Conservation (phyloP, 2,329 filamentous ascomycete genomes). For the Grosmannia huntii region DNA sequence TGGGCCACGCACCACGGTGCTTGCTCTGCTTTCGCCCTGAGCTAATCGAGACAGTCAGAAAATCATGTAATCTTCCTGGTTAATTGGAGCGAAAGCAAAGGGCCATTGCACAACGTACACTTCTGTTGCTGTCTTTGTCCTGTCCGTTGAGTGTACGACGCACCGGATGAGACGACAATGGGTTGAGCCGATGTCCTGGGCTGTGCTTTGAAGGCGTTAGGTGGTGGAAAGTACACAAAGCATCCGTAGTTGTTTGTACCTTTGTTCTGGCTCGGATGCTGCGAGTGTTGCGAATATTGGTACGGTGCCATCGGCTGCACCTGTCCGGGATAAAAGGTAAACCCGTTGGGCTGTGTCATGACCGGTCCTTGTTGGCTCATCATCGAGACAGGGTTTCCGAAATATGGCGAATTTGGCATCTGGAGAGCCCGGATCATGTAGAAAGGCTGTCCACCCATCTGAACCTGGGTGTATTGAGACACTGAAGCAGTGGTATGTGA, state of each 20-base stretch:
- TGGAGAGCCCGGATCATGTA: neutral
- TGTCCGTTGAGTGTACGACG: neutral
- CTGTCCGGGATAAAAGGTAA: neutral
- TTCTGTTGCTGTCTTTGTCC: neutral
- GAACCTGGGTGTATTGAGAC: neutral
- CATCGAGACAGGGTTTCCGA: neutral
- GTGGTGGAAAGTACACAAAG: neutral
- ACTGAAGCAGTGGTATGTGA: neutral
- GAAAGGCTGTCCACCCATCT: neutral
- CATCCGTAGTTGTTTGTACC: neutral
- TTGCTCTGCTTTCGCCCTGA: neutral
- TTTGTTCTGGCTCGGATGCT: neutral
- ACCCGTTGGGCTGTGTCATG: neutral
- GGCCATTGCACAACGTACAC: neutral
- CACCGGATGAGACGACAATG: neutral
- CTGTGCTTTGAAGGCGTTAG: neutral
- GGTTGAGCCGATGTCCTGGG: neutral
- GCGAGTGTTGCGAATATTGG: neutral
- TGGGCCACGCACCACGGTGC: constrained; percentile 33
- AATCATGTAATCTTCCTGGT: too few species aligned
- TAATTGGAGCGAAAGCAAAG: too few species aligned
- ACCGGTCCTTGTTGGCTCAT: neutral
- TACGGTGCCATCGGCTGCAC: neutral
- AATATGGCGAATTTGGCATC: neutral
- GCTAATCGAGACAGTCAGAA: neutral